Percentiles rank a stretch among this genome's conserved stretches.
These are phyloP conservation scores for Sisymbrium altissimum DNA, from an alignment of 345 rosid genomes.

Conservation along the genomic window DNA sequence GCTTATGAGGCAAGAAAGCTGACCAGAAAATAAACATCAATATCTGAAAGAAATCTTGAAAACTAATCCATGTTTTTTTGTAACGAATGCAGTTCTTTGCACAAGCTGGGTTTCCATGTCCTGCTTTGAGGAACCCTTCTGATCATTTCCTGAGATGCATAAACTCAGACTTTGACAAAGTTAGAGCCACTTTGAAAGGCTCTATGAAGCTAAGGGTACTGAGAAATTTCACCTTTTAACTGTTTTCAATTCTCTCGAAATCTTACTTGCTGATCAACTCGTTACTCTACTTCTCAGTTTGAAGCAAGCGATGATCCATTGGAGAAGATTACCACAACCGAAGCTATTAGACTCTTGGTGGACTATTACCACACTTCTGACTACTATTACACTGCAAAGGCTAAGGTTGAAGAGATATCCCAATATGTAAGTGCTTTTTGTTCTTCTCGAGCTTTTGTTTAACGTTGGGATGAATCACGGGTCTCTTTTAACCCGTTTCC, in stretches of 20 bases:
- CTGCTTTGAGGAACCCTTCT: conserved; percentile 90
- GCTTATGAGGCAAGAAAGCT: conserved; percentile 74
- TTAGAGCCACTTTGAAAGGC: conserved; percentile 87
- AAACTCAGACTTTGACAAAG: conserved; percentile 94
- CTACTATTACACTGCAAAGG: conserved; percentile 50
- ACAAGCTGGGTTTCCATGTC: conserved; percentile 95
- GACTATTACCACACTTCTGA: conserved; percentile 74
- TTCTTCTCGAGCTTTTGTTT: background rate
- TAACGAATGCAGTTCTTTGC: conserved; percentile 76
- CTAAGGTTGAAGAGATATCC: conserved; percentile 78
- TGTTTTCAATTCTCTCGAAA: background rate
- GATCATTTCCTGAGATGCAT: conserved; percentile 94
- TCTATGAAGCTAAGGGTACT: conserved; percentile 84
- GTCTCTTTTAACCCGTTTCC: background rate
- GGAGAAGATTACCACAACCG: conserved; percentile 79
- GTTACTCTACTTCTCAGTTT: conserved; percentile 42
- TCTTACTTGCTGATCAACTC: conserved; percentile 1
- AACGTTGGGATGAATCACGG: background rate
- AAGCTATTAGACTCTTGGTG: conserved; percentile 63
- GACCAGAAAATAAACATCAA: background rate
- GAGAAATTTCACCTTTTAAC: background rate
- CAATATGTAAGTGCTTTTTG: conserved; percentile 59
- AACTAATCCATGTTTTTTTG: background rate
- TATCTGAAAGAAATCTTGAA: background rate
- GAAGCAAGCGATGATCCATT: conserved; percentile 72